Percentiles rank a stretch among this genome's conserved stretches.
phyloP scores from a whole-genome alignment of 1,139 yeast genomes.

The Yamadazyma sp. region DNA sequence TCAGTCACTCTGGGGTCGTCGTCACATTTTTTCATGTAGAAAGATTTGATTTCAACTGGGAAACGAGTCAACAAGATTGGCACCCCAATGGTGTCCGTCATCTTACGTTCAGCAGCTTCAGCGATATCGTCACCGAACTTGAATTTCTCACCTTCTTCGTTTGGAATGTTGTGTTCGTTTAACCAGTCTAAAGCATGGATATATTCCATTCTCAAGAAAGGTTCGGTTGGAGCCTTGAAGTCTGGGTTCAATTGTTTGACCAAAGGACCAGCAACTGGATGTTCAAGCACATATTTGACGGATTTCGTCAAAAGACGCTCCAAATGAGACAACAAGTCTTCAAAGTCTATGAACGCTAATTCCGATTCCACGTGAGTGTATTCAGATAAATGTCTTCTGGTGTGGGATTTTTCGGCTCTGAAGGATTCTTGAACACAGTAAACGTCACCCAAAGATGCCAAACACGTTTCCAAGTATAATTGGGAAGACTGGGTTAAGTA shows the following conservation, averaged over 20 bases:
- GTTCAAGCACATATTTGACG: constrained; percentile 76
- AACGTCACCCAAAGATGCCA: constrained; percentile 95
- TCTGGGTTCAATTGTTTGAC: constrained; percentile 89
- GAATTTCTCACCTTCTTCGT: constrained; percentile 92
- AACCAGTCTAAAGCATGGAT: constrained; percentile 93
- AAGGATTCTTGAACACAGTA: constrained; percentile 97
- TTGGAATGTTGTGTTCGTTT: constrained; percentile 88
- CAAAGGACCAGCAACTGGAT: constrained; percentile 89
- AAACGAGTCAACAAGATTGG: constrained; percentile 91
- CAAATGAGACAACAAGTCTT: constrained; percentile 80
- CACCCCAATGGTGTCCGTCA: constrained; percentile 91
- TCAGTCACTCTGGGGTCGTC: constrained; percentile 96
- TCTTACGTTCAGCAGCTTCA: constrained; percentile 98
- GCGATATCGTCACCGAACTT: constrained; percentile 98
- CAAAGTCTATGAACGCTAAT: constrained; percentile 81
- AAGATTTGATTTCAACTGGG: constrained; percentile 97
- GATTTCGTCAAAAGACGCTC: constrained; percentile 74
- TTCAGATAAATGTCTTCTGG: constrained; percentile 96
- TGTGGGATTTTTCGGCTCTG: constrained; percentile 98
- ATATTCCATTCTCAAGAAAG: constrained; percentile 91
- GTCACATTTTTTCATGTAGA: constrained; percentile 91
- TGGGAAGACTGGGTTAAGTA: constrained; percentile 96
- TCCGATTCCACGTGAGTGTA: constrained; percentile 97
- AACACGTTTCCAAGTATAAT: constrained; percentile 92
- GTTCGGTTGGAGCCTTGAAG: constrained; percentile 76